Percentiles rank a stretch among this genome's conserved stretches.
Evolutionary conservation across 441 rosid genomes (phyloP).

Genomic region (Dalechampia spathulata): DNA sequence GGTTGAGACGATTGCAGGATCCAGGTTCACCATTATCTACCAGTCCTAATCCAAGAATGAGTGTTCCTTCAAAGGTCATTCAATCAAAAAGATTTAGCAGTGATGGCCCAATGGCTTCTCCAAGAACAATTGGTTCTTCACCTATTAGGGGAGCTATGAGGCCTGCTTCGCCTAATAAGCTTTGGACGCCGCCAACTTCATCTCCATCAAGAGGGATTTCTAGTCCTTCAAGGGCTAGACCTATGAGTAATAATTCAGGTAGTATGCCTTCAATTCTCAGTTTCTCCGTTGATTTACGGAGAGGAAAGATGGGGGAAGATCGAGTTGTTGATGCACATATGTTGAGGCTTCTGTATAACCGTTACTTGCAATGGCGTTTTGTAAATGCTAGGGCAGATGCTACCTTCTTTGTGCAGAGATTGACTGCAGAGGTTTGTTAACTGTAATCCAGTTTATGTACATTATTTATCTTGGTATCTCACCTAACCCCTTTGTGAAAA

Average conservation of each 20-base stretch:
- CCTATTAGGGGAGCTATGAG: conserved; percentile 43
- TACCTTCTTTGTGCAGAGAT: conserved; percentile 44
- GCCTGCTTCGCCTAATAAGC: conserved; percentile 76
- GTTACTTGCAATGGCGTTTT: conserved; percentile 79
- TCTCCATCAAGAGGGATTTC: conserved; percentile 60
- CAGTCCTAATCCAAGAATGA: conserved; percentile 26
- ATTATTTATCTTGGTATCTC: not conserved
- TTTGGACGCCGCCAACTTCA: conserved; percentile 31
- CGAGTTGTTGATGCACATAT: conserved; percentile 57
- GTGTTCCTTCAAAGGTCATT: conserved; percentile 30
- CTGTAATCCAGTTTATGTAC: not conserved
- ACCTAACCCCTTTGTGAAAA: not conserved
- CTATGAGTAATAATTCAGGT: conserved; percentile 26
- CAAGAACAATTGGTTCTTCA: conserved; percentile 36
- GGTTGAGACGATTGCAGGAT: conserved; percentile 43
- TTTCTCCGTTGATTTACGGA: conserved; percentile 68
- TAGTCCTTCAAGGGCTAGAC: conserved; percentile 69
- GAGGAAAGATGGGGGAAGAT: conserved; percentile 69
- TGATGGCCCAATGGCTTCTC: conserved; percentile 45
- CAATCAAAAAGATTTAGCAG: conserved; percentile 39
- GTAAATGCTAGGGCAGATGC: conserved; percentile 72
- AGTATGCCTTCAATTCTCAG: conserved; percentile 58
- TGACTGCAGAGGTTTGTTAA: conserved; percentile 65
- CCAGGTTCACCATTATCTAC: conserved; percentile 36
- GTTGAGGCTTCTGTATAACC: conserved; percentile 69